Conservation (phyloP, 2,329 filamentous ascomycete species). For the Beauveria asiatica region DNA sequence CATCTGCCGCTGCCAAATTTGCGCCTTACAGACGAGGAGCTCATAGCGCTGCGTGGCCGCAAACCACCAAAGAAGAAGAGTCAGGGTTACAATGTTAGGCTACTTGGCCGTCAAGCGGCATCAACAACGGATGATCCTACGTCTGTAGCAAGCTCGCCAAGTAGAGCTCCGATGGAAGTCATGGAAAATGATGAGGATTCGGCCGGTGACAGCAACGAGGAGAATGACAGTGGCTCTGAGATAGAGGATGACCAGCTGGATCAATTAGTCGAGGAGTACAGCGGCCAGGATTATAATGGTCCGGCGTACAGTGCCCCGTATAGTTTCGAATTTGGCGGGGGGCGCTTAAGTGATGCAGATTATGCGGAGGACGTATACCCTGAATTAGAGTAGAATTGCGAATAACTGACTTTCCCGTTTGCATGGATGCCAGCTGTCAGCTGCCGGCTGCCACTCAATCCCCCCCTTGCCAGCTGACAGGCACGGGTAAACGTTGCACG, state of each 20-base stretch:
- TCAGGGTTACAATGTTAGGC: slow-evolving; percentile 26
- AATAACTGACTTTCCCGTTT: background rate
- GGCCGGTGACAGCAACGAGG: slow-evolving; percentile 8
- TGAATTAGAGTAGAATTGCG: background rate
- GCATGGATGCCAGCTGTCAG: background rate
- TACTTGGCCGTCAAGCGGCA: slow-evolving; percentile 17
- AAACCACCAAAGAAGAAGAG: slow-evolving; percentile 29
- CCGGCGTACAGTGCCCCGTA: background rate
- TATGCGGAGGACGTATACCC: background rate
- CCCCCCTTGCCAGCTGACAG: background rate
- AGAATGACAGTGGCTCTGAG: slow-evolving; percentile 7
- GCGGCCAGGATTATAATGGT: background rate
- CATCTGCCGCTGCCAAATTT: slow-evolving; percentile 28
- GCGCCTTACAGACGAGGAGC: slow-evolving; percentile 27
- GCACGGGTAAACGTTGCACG: background rate
- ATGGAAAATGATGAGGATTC: slow-evolving; percentile 6
- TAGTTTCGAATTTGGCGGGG: background rate
- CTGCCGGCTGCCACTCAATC: background rate
- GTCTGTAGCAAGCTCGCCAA: slow-evolving; percentile 3
- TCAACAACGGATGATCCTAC: slow-evolving; percentile 11
- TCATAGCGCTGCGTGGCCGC: slow-evolving; percentile 25
- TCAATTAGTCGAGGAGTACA: background rate
- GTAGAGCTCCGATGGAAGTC: background rate
- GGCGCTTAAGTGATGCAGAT: background rate
- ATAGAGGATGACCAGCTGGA: slow-evolving; percentile 2